Base-by-base conservation (phyloP, 2,329 filamentous ascomycete genomes). In the Alternaria sp. region DNA sequence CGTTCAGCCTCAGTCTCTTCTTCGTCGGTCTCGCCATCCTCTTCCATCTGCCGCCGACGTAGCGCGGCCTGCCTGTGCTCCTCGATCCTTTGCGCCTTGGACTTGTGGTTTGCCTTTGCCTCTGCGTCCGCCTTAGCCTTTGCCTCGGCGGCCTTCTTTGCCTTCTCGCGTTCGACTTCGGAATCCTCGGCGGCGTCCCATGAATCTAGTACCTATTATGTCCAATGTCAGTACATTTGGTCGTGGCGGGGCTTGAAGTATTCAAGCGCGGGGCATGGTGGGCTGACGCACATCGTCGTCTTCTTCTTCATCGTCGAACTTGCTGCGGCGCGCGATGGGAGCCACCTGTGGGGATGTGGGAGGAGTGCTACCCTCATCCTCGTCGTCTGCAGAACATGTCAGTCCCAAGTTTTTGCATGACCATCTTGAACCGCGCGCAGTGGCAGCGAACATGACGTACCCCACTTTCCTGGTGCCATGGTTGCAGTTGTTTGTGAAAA, bases 171-270 rank as follows among this genome's bases (percentile, higher is more conserved):
- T 85, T 99, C 96, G 74, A 90, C 95, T 76, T 99, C 96, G 66
- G 94, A 97, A 84, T 99, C 96, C 78, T 98, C 96, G 72, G 92
- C 94, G 62, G 93, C 95, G 76, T 98, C 94, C 96, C 96, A 99
- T 33, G 93, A 95, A 64, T 99, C 96, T 77, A 97, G 88, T 61
- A 98, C 93, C 91, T 97, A 69, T 61, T 43, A 30, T 46, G 30
- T 58, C 43, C 11, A 18, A n/a, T 14, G 71, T 78, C 64, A 79
- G 72, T 63, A 65, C 43, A 43, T 23, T 12, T 23, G 49, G 30
- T 59, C 58, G 43, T 66, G 60, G 68, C 56, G 68, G 70, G 68
- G 69, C 59, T 61, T 50, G 61, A 59, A 60, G 53, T 66, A 58
- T 68, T 65, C 63, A 64, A 47, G 63, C 54, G 68, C 64, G 50